A percentile compares a stretch with the other conserved stretches of the same genome.
Evolutionary conservation across 2,329 filamentous ascomycete genomes (phyloP).

Genomic region (Escovopsis weberi): DNA sequence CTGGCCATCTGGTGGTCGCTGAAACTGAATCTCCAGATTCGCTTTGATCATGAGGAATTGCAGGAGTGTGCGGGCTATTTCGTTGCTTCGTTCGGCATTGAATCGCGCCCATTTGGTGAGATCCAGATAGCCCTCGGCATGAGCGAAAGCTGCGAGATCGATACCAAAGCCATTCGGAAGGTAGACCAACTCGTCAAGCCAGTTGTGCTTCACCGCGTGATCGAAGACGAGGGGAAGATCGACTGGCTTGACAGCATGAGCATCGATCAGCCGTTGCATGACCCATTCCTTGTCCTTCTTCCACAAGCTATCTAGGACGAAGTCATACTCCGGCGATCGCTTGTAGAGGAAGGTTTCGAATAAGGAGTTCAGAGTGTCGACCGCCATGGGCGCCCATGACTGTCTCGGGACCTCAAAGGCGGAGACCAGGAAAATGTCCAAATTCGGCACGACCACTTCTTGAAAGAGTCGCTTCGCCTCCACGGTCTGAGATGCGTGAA

Average conservation of each 20-base stretch:
- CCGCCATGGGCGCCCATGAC: slow-evolving; percentile 60
- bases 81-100: slow-evolving; percentile 48
- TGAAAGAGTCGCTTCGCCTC: slow-evolving; percentile 54
- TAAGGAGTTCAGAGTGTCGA: slow-evolving; percentile 59
- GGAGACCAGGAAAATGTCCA: slow-evolving; percentile 66
- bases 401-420: slow-evolving; percentile 59
- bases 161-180: slow-evolving; percentile 73
- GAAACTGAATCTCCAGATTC: slow-evolving; percentile 60
- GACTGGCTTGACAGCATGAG: slow-evolving; percentile 60
- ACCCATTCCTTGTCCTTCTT: slow-evolving; percentile 83
- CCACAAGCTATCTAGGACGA: slow-evolving; percentile 86
- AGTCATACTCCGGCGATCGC: slow-evolving; percentile 62
- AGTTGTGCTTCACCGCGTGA: slow-evolving; percentile 66
- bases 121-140: slow-evolving; percentile 67
- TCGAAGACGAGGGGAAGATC: slow-evolving; percentile 30
- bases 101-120: slow-evolving; percentile 67
- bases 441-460: slow-evolving; percentile 54
- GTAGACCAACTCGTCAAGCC: slow-evolving; percentile 69
- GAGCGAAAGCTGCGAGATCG: slow-evolving; percentile 73
- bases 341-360: slow-evolving; percentile 77
- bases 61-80: slow-evolving; percentile 56
- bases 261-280: slow-evolving; percentile 61
- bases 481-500: slow-evolving; percentile 44
- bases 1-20: slow-evolving; percentile 52
- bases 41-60: slow-evolving; percentile 80